Evolutionary conservation across 1,139 yeast species (phyloP).

Genomic region (Sugiyamaella castrensis): DNA sequence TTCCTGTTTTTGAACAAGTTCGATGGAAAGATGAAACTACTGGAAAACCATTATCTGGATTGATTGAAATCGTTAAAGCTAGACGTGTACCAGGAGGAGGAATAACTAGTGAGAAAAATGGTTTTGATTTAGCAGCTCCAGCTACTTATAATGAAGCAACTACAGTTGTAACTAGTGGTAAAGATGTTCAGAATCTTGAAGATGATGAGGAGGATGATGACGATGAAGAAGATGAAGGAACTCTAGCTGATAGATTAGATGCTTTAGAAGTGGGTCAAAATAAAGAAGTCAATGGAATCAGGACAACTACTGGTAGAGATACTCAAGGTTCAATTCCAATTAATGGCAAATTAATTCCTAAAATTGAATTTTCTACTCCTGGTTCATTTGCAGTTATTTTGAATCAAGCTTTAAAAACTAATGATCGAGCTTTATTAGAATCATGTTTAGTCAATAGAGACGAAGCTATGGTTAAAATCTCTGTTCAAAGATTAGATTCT

Average conservation of each 20-base stretch:
- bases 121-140: slow-evolving; percentile 71
- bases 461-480: slow-evolving; percentile 65
- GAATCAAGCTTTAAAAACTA: slow-evolving; percentile 42
- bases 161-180: slow-evolving; percentile 47
- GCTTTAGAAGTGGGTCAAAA: slow-evolving; percentile 38
- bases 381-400: slow-evolving; percentile 39
- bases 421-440: slow-evolving; percentile 50
- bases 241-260: slow-evolving; percentile 43
- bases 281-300: slow-evolving; percentile 16
- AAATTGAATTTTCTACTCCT: slow-evolving; percentile 25
- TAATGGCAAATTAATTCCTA: slow-evolving; percentile 2
- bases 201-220: slow-evolving; percentile 29
- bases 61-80: slow-evolving; percentile 24
- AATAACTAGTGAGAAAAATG: slow-evolving; percentile 39
- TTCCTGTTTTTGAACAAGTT: slow-evolving; percentile 61
- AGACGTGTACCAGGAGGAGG: slow-evolving; percentile 20
- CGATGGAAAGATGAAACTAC: slow-evolving; percentile 48
- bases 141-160: slow-evolving; percentile 62
- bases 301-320: slow-evolving; percentile 15
- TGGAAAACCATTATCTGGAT: slow-evolving; percentile 22
- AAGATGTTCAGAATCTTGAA: slow-evolving; percentile 50
- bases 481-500: slow-evolving; percentile 69
- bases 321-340: slow-evolving; percentile 16
- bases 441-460: slow-evolving; percentile 70
- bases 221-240: slow-evolving; percentile 35